phyloP scores from a whole-genome alignment of 1,139 yeast genomes.

The Kodamaea sp. region DNA sequence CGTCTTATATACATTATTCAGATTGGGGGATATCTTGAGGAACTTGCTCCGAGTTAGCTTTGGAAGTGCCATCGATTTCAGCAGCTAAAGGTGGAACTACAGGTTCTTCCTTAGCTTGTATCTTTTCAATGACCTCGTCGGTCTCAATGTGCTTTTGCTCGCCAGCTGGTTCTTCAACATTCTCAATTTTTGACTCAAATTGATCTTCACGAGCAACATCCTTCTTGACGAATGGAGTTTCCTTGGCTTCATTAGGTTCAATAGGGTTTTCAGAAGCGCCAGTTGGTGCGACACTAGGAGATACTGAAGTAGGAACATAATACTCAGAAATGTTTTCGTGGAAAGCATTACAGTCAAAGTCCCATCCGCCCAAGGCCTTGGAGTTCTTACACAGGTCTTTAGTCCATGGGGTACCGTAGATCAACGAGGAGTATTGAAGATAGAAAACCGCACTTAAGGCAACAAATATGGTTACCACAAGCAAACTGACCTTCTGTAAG shows the following conservation, averaged over 20 bases:
- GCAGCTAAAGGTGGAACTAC: constrained; percentile 27
- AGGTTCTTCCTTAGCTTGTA: constrained; percentile 11
- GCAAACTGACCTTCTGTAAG: constrained; percentile 36
- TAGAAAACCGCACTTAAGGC: constrained; percentile 57
- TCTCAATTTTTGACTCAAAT: constrained; percentile 2
- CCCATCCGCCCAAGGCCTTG: constrained; percentile 71
- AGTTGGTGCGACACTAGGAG: constrained; percentile 5
- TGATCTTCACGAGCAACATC: constrained; percentile 6
- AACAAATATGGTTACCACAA: constrained; percentile 49
- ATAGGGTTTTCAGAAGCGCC: constrained; percentile 15
- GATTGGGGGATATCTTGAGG: constrained; percentile 11
- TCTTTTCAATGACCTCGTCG: constrained; percentile 5
- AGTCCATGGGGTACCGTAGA: constrained; percentile 86
- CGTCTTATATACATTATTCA: constrained; percentile 3
- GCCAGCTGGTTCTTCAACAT: constrained; percentile 1
- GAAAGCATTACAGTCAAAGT: constrained; percentile 74
- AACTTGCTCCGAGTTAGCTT: constrained; percentile 5
- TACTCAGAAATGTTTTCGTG: constrained; percentile 34
- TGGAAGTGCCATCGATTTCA: constrained; percentile 19
- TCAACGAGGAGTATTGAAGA: constrained; percentile 66
- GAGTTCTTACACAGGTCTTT: constrained; percentile 60
- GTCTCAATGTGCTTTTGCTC: constrained; percentile 2
- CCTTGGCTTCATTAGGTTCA: constrained; percentile 25
- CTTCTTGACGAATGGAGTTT: constrained; percentile 19
- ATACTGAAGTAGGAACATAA: constrained; percentile 5